Evolutionary conservation across 768 basidiomycete genomes (phyloP).

Genomic region (Lentinula boryana): DNA sequence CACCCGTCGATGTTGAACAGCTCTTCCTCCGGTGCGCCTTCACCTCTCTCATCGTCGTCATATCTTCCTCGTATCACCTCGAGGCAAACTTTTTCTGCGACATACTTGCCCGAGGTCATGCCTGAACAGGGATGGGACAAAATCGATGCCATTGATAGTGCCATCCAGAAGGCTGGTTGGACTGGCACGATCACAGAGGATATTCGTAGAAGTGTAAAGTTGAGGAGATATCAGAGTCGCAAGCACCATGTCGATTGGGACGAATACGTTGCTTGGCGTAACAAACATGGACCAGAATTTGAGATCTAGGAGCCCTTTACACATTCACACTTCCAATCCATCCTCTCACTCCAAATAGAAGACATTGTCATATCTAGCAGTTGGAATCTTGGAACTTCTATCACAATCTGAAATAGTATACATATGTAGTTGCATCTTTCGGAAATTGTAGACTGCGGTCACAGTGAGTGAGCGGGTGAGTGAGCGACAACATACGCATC

Average conservation of each 20-base stretch:
- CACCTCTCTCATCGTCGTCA: slow-evolving; percentile 63
- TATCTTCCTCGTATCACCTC: slow-evolving; percentile 47
- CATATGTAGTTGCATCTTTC: neutral
- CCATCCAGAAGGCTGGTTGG: slow-evolving; percentile 94
- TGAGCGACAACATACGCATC: neutral
- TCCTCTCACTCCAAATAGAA: neutral
- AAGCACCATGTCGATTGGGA: slow-evolving; percentile 65
- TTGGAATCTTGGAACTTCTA: neutral
- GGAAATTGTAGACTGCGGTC: neutral
- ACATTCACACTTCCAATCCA: neutral
- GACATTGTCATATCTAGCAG: neutral
- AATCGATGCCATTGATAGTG: slow-evolving; percentile 84
- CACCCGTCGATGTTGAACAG: slow-evolving; percentile 61
- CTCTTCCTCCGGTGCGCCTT: slow-evolving; percentile 57
- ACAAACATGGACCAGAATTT: slow-evolving; percentile 22
- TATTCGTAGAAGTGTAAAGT: slow-evolving; percentile 64
- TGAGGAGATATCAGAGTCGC: slow-evolving; percentile 80
- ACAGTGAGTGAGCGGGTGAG: no score
- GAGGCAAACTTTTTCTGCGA: slow-evolving; percentile 69
- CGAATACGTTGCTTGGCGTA: slow-evolving; percentile 75
- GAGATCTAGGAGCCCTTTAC: neutral
- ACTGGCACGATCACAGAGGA: slow-evolving; percentile 77
- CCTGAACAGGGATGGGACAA: slow-evolving; percentile 93
- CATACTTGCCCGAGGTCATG: slow-evolving; percentile 91
- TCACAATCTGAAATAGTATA: neutral